A percentile compares a stretch with the other conserved stretches of the same genome.
Evolutionary conservation across 805 yeast genomes (phyloP).

Genomic region (Metschnikowia gelsemii): DNA sequence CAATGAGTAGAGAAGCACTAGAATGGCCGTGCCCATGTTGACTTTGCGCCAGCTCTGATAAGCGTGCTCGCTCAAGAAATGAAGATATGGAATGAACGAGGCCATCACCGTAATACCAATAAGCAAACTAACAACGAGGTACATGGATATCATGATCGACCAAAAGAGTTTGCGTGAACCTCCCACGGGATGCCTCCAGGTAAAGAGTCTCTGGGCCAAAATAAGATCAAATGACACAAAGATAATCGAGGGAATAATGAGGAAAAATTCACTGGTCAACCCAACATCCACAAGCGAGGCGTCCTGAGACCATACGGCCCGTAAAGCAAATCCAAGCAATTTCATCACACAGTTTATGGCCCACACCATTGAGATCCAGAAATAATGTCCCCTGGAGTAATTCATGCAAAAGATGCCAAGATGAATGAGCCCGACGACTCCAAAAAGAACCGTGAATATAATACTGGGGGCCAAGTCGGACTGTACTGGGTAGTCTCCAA

Average conservation of each 20-base stretch:
- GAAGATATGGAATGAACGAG: constrained; percentile 21
- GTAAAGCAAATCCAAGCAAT: constrained; percentile 18
- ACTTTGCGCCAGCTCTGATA: constrained; percentile 25
- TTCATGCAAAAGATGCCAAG: constrained; percentile 19
- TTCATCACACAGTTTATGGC: constrained; percentile 17
- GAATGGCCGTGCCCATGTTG: constrained; percentile 31
- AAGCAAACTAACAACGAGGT: constrained; percentile 19
- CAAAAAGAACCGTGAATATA: constrained; percentile 20
- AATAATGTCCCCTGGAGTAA: constrained; percentile 23
- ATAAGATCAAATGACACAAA: constrained; percentile 23
- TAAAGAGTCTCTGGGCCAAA: constrained; percentile 27
- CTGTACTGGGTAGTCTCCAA: constrained; percentile 22
- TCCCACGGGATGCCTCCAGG: constrained; percentile 29
- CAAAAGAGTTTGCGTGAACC: constrained; percentile 24
- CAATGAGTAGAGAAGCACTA: constrained; percentile 47
- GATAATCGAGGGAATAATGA: constrained; percentile 21
- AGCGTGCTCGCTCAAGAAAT: constrained; percentile 18
- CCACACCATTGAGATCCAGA: constrained; percentile 23
- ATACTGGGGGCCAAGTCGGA: constrained; percentile 21
- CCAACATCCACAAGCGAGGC: constrained; percentile 19
- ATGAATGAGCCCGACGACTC: constrained; percentile 18
- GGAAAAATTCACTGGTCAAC: constrained; percentile 20
- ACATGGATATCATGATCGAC: constrained; percentile 22
- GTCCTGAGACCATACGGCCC: constrained; percentile 22
- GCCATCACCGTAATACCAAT: constrained; percentile 20